Evolutionary conservation across 2,329 filamentous ascomycete genomes (phyloP).

Genomic region (Diatrype stigma): DNA sequence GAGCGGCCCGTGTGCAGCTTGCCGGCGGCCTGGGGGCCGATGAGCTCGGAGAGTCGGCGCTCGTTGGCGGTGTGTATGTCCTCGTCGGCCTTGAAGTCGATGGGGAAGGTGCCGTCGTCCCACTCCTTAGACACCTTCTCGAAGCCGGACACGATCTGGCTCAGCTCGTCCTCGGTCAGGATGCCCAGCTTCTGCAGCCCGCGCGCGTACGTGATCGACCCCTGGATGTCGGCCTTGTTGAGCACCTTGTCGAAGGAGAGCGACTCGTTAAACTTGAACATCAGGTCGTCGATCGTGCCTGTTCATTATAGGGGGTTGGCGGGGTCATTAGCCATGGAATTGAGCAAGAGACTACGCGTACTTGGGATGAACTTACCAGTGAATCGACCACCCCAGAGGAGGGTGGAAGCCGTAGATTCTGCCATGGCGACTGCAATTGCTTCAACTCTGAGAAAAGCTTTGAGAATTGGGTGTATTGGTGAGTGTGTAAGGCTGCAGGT

Average conservation of each 20-base stretch:
- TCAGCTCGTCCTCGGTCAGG: conserved; percentile 58
- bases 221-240: conserved; percentile 62
- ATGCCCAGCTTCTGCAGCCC: conserved; percentile 60
- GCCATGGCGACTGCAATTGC: neutral
- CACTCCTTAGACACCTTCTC: conserved; percentile 30
- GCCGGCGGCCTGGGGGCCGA: conserved; percentile 65
- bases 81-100: conserved; percentile 27
- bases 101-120: conserved; percentile 21
- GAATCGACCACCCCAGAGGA: neutral
- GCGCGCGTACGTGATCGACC: conserved; percentile 61
- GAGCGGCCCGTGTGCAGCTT: conserved; percentile 69
- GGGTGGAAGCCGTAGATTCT: neutral
- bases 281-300: conserved; percentile 12
- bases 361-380: neutral
- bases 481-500: too few species aligned
- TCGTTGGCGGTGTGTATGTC: conserved; percentile 54
- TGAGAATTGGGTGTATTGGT: too few species aligned
- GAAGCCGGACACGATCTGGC: conserved; percentile 58
- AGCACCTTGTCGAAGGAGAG: conserved; percentile 62
- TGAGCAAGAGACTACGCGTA: too few species aligned
- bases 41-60: conserved; percentile 60
- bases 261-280: conserved; percentile 56
- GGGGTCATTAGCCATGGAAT: neutral
- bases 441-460: neutral
- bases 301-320: neutral